These are phyloP conservation scores for Arctium minus DNA, from an alignment of 129 eudicot species.

Conservation along the genomic window DNA sequence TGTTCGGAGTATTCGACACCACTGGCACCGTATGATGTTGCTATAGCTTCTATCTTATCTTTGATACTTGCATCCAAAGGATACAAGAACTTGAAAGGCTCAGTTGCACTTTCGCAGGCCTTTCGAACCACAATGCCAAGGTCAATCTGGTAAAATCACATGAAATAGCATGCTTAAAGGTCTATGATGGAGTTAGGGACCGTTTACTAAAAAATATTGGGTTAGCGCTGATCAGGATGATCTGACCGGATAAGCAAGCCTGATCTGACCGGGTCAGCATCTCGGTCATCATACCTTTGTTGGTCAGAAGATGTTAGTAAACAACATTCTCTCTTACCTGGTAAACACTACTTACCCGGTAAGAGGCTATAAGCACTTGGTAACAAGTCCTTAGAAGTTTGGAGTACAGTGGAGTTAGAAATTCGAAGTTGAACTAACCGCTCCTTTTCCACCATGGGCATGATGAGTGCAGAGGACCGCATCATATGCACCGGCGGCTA, in stretches of 20 bases:
- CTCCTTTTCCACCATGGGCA: constrained; percentile 99
- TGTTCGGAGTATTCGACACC: constrained; percentile 96
- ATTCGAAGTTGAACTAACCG: constrained; percentile 49
- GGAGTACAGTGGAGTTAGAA: not conserved
- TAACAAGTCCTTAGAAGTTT: not conserved
- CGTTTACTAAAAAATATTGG: not conserved
- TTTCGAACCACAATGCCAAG: constrained; percentile 92
- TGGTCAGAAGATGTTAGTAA: not conserved
- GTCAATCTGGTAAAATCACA: constrained; percentile 59
- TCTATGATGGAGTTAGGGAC: not conserved
- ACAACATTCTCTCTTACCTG: not conserved
- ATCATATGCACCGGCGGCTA: constrained; percentile 91
- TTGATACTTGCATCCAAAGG: constrained; percentile 85
- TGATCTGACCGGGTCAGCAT: not conserved
- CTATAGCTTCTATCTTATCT: constrained; percentile 95
- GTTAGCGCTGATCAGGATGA: not conserved
- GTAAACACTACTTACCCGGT: not conserved
- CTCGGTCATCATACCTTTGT: not conserved
- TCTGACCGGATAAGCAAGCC: not conserved
- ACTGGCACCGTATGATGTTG: constrained; percentile 94
- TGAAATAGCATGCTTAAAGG: not conserved
- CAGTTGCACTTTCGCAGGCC: constrained; percentile 78
- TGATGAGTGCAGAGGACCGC: constrained; percentile 92
- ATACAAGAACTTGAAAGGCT: constrained; percentile 85
- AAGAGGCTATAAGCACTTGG: not conserved